Conservation (phyloP, 1,284 basidiomycete genomes). For the Afroboletus lepidellus region DNA sequence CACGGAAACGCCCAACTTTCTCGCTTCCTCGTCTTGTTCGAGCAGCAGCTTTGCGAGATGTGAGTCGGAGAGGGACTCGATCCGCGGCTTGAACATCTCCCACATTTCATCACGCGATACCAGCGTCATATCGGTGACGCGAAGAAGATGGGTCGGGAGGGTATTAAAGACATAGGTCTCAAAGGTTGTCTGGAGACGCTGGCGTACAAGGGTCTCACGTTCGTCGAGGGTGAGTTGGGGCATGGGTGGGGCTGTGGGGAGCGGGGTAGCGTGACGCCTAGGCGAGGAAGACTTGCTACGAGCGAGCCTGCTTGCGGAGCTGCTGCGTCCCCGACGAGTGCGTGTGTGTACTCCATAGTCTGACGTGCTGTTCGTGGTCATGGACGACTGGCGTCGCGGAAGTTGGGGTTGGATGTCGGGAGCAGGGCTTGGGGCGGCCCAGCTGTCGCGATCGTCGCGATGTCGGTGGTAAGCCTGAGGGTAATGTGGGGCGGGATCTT, state of each 20-base stretch:
- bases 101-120: slow-evolving; percentile 25
- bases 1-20: slow-evolving; percentile 25
- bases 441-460: slow-evolving; percentile 24
- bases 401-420: slow-evolving; percentile 16
- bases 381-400: slow-evolving; percentile 22
- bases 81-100: slow-evolving; percentile 23
- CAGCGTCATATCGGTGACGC: slow-evolving; percentile 23
- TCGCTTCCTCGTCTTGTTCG: slow-evolving; percentile 27
- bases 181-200: slow-evolving; percentile 22
- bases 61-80: slow-evolving; percentile 22
- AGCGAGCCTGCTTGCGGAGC: slow-evolving; percentile 13
- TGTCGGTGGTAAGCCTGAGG: slow-evolving; percentile 22
- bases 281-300: slow-evolving; percentile 24
- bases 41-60: slow-evolving; percentile 25
- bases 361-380: slow-evolving; percentile 14
- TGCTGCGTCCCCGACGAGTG: slow-evolving; percentile 19
- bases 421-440: slow-evolving; percentile 11
- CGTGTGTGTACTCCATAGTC: slow-evolving; percentile 20
- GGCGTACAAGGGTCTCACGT: slow-evolving; percentile 21
- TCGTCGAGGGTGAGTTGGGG: slow-evolving; percentile 23
- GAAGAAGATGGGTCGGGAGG: slow-evolving; percentile 23
- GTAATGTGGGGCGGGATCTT: slow-evolving; percentile 9
- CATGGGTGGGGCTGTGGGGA: slow-evolving; percentile 16
- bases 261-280: slow-evolving; percentile 16
- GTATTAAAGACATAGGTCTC: slow-evolving; percentile 28